Base-by-base conservation (phyloP, 75 land plant species). In the Pinus taeda region DNA sequence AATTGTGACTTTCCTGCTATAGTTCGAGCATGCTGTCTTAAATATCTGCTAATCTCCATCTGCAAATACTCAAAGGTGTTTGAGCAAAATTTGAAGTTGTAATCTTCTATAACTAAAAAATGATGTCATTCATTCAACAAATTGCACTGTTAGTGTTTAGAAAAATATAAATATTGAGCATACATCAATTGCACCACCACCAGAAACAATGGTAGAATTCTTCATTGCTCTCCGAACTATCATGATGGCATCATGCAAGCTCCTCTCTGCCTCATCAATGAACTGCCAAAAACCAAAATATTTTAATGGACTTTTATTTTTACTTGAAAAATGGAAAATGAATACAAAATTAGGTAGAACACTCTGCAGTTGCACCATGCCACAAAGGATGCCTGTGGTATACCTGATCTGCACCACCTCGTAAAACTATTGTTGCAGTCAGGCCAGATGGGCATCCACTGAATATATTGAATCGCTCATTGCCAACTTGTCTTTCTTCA, bases 131-230 rank as follows among this genome's bases (percentile, higher is more conserved):
- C 57, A 74, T 15, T 33, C 15, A 71, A 5, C 37, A 67, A 62
- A 73, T 11, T n/a, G 30, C 6, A 42, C n/a, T 53, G 70, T 57
- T 17, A 60, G 20, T 63, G 2, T 49, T 49, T 49, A 18, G 53
- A 21, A 67, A 61, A 61, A 1, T 18, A 29, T 9, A 18, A 29
- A 63, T 59, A n/a, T 57, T 57, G 30, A 11, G 45, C 88, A 66
- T 91, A 95, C 99, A 97, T 97, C 99, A 79, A 97, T 93, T 65
- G 99, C 98, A 81, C 99, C 99, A 79, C 99, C 99, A 67, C 99
- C 99, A 79, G 99, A 85, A 76, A 97, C 99, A 73, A 97, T 92
- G 56, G 93, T 90, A 13, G 99, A 97, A 61, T 97, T 97, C 85
- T 97, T 97, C 83, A 95, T 9, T 26, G 99, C 99, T 81, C 99